A percentile compares a stretch with the other conserved stretches of the same genome.
These are phyloP conservation scores for Metschnikowia lachancei DNA, from an alignment of 805 yeast species.

Conservation along the genomic window DNA sequence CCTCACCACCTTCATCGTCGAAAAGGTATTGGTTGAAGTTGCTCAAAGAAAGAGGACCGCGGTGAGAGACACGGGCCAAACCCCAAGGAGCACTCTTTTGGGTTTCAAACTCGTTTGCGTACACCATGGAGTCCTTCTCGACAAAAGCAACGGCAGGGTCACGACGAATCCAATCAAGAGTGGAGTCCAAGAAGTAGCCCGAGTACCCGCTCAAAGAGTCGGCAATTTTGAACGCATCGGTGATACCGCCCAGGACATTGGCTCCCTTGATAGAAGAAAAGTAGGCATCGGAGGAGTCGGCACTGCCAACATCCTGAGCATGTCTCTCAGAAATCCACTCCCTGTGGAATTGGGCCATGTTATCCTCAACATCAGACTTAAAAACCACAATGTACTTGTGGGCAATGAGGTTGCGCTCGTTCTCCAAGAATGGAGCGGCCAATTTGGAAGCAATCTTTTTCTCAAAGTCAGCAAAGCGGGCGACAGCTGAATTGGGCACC, in stretches of 20 bases:
- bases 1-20: constrained; percentile 43
- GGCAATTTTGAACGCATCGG: constrained; percentile 54
- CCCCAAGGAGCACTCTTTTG: constrained; percentile 96
- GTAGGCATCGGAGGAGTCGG: constrained; percentile 23
- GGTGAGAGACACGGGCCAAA: constrained; percentile 83
- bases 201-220: constrained; percentile 69
- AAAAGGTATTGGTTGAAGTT: constrained; percentile 48
- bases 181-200: constrained; percentile 75
- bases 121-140: constrained; percentile 66
- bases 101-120: constrained; percentile 57
- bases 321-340: constrained; percentile 55
- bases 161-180: constrained; percentile 69
- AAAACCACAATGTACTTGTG: constrained; percentile 83
- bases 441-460: constrained; percentile 4
- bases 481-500: constrained; percentile 8
- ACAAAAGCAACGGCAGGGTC: constrained; percentile 63
- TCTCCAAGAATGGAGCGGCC: constrained; percentile 19
- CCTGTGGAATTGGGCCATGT: constrained; percentile 61
- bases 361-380: constrained; percentile 58
- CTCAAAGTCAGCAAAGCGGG: constrained; percentile 12
- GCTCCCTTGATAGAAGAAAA: constrained; percentile 14
- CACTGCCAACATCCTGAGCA: constrained; percentile 38
- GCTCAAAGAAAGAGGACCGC: constrained; percentile 64
- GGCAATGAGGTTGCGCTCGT: constrained; percentile 46
- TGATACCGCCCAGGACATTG: constrained; percentile 16